Base-by-base conservation (phyloP, 2,329 filamentous ascomycete genomes). In the Phoma sp. region DNA sequence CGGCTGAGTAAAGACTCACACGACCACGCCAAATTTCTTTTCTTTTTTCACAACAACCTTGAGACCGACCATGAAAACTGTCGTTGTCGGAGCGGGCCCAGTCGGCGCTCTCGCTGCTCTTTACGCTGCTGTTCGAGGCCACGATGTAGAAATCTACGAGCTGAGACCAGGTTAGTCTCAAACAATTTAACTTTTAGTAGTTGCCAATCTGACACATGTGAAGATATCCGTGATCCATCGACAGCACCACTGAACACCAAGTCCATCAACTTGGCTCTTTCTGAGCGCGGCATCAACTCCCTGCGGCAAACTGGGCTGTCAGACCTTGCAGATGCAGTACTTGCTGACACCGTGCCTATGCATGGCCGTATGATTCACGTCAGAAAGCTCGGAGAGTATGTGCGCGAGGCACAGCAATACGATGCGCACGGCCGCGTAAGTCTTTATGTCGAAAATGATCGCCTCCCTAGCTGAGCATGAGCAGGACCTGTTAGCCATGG, bases 201-300 rank as follows among this genome's bases (percentile, higher is more conserved):
- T 2, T 27, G 36, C 31, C 35, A 6, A 50, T 22, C 15, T 24
- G n/a, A 17, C 22, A 6, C 27, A 7, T 12, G 24, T 25, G 13
- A 37, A 98, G 95, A 99, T 79, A 87, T 98, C 43, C 88, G 95
- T 36, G 88, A 96, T 73, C 88, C 90, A 2, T 84, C 86, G 2
- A 96, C 91, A 0, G 87, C 88, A 27, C 93, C 94, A 3, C 82
- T 98, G 58, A 97, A 97, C 76, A 97, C 93, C 57, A 96, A 92
- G 75, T 98, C 95, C n/a, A 99, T 99, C 80, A 99, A 99, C 72
- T 80, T 99, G 51, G 94, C 95, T 21, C 82, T 99, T 0, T 98
- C 95, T 0, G 93, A 98, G 74, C 87, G 95, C 55, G 95, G 95
- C 29, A 93, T 98, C 74, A 90, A 95, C 74, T 91, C 94, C 21